Evolutionary conservation across 257 asterid genomes (phyloP).

Genomic region (Solanum peruvianum): DNA sequence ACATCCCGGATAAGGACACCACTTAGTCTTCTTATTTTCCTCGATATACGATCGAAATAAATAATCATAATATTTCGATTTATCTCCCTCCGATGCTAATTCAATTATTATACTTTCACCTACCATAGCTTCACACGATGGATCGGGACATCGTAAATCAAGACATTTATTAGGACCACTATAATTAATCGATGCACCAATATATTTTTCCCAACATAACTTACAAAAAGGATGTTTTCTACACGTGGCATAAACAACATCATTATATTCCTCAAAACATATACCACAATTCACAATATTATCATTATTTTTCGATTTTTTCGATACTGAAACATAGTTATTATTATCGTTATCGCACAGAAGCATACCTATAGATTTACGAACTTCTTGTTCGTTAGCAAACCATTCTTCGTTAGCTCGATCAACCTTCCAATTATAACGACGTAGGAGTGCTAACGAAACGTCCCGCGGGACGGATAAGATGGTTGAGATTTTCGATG

Average conservation of each 20-base stretch:
- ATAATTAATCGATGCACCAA: not conserved
- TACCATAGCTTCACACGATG: not conserved
- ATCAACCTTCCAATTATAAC: not conserved
- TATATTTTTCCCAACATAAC: not conserved
- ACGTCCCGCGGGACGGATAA: constrained; percentile 10
- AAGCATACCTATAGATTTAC: not conserved
- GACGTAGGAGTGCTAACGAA: constrained; percentile 11
- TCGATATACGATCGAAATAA: not conserved
- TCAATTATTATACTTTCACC: not conserved
- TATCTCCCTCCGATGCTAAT: not conserved
- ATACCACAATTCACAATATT: not conserved
- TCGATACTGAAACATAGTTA: not conserved
- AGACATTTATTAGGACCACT: not conserved
- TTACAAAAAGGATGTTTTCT: not conserved
- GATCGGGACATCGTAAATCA: not conserved
- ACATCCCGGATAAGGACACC: constrained; percentile 5
- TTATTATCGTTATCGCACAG: not conserved
- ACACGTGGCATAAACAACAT: not conserved
- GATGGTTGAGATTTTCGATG: not conserved
- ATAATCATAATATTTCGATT: not conserved
- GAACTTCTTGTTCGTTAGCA: not conserved
- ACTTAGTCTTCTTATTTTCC: not conserved
- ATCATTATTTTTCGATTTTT: not conserved
- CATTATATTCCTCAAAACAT: not conserved
- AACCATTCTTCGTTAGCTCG: not conserved